Conservation (phyloP, 1,284 basidiomycete genomes). For the Ustilago vetiveriae region DNA sequence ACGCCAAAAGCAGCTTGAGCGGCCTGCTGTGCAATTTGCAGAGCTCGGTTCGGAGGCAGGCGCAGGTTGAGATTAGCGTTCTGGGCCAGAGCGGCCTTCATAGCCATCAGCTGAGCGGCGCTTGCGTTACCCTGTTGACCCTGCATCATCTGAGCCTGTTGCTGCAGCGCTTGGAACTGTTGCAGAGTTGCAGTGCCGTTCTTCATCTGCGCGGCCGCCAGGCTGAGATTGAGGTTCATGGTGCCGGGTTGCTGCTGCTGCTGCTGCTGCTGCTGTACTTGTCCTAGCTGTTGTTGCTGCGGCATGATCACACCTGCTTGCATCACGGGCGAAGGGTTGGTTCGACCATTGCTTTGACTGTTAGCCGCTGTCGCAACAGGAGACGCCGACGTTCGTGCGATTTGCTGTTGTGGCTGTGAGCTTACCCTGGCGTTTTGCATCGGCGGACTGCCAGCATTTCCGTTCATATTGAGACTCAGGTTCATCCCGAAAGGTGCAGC, state of each 20-base stretch:
- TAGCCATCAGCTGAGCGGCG: constrained; percentile 54
- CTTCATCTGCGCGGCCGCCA: constrained; percentile 44
- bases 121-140: constrained; percentile 28
- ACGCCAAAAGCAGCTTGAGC: constrained; percentile 44
- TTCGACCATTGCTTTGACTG: constrained; percentile 39
- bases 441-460: constrained; percentile 41
- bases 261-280: constrained; percentile 23
- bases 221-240: constrained; percentile 37
- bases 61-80: constrained; percentile 51
- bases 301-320: constrained; percentile 45
- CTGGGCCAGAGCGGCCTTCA: constrained; percentile 53
- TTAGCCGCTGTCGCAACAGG: constrained; percentile 42
- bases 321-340: constrained; percentile 42
- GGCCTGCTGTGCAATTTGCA: constrained; percentile 54
- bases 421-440: constrained; percentile 51
- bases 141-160: constrained; percentile 43
- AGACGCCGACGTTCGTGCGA: constrained; percentile 35
- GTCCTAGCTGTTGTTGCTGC: too few relatives aligned
- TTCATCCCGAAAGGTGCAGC: constrained; percentile 45
- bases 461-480: constrained; percentile 37
- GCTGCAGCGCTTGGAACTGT: constrained; percentile 42
- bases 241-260: constrained; percentile 16
- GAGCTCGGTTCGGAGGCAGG: constrained; percentile 51
- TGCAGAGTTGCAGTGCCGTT: constrained; percentile 28
- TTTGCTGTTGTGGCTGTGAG: constrained; percentile 48